Percentiles rank a stretch among this genome's conserved stretches.
Evolutionary conservation across 345 rosid species (phyloP).

Genomic region (Salix arbutifolia): DNA sequence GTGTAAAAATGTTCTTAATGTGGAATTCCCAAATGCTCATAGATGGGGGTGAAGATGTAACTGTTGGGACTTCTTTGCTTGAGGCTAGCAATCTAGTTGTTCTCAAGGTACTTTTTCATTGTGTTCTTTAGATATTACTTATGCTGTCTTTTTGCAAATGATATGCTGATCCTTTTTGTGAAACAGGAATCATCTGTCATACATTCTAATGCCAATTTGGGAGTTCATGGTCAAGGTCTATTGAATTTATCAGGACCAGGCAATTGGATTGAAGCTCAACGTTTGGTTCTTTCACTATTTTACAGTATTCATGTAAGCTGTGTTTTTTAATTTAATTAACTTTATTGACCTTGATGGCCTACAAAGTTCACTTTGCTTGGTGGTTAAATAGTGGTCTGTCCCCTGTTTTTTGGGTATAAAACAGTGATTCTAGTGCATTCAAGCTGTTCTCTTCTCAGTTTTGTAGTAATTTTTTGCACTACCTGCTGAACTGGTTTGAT

Average conservation of each 20-base stretch:
- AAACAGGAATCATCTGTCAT: constrained; percentile 87
- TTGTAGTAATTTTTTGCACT: neutral
- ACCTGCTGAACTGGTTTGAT: constrained; percentile 4
- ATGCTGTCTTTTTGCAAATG: constrained; percentile 10
- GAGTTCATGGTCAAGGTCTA: constrained; percentile 95
- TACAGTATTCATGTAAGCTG: constrained; percentile 78
- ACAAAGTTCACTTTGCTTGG: neutral
- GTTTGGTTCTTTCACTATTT: constrained; percentile 86
- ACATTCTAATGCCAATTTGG: constrained; percentile 92
- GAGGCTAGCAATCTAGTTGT: constrained; percentile 90
- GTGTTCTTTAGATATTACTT: constrained; percentile 13
- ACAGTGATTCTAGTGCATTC: neutral
- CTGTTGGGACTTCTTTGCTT: constrained; percentile 80
- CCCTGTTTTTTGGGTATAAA: neutral
- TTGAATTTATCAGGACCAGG: constrained; percentile 92
- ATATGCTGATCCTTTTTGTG: neutral
- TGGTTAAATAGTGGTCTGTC: neutral
- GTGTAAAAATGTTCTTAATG: constrained; percentile 93
- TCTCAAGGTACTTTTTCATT: constrained; percentile 59
- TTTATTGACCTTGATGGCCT: constrained; percentile 1
- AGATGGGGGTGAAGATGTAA: constrained; percentile 78
- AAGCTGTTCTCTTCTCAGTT: neutral
- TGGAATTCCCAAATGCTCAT: constrained; percentile 90
- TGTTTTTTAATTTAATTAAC: neutral
- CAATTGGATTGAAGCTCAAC: constrained; percentile 87